Evolutionary conservation across 495 filamentous ascomycete species (phyloP).

Genomic region (Chlorociboria aeruginascens): DNA sequence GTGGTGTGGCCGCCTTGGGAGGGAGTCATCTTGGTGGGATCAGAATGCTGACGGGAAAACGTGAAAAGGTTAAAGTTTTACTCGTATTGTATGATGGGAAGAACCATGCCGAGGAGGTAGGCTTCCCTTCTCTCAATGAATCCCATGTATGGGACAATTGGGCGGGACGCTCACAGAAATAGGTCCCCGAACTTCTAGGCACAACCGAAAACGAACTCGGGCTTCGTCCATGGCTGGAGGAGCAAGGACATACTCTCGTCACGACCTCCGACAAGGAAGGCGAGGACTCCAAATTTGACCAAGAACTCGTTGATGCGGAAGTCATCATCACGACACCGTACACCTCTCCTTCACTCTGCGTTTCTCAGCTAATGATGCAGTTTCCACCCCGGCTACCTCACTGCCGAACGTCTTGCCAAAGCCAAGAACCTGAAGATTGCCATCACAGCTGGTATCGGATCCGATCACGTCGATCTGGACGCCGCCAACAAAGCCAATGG

Average conservation of each 20-base stretch:
- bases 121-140: constrained; percentile 2
- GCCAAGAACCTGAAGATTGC: constrained; percentile 98
- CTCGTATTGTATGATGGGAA: constrained; percentile 42
- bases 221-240: constrained; percentile 90
- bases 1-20: too few relatives aligned
- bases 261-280: constrained; percentile 98
- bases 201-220: constrained; percentile 98
- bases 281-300: constrained; percentile 83
- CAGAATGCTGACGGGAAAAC: constrained; percentile 21
- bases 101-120: constrained; percentile 19
- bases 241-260: constrained; percentile 86
- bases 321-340: constrained; percentile 99
- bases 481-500: constrained; percentile 98
- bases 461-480: constrained; percentile 94
- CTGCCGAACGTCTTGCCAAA: constrained; percentile 88
- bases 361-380: constrained; percentile 29
- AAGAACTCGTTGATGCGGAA: constrained; percentile 91
- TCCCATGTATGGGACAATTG: not conserved
- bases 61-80: constrained; percentile 36
- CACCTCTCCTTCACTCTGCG: constrained; percentile 18
- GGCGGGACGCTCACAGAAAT: not conserved
- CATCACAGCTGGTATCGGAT: constrained; percentile 93
- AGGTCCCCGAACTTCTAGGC: constrained; percentile 58
- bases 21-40: constrained; percentile 19
- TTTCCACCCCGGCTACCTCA: constrained; percentile 98